Conservation (phyloP, 2,329 filamentous ascomycete genomes). For the Cercospora zeae-maydis region DNA sequence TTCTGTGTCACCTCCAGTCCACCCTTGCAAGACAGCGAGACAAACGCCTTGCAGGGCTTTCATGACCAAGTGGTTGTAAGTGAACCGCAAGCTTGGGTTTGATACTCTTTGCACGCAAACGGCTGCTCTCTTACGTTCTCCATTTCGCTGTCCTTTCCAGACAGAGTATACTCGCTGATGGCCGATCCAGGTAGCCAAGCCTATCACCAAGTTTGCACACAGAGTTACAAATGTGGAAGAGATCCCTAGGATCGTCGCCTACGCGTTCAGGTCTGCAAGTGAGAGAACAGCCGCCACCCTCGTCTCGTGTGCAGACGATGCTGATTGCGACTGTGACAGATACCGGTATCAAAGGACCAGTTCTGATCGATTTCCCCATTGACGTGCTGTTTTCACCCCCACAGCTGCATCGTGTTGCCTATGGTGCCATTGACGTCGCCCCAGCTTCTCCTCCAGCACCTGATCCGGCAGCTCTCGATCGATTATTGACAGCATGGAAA, state of each 20-base stretch:
- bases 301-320: not conserved
- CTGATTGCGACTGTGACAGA: slow-evolving; percentile 18
- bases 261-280: slow-evolving; percentile 40
- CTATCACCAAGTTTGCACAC: slow-evolving; percentile 47
- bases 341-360: slow-evolving; percentile 42
- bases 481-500: slow-evolving; percentile 34
- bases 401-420: slow-evolving; percentile 38
- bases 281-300: not conserved
- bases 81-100: not conserved
- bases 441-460: slow-evolving; percentile 38
- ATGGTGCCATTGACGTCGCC: slow-evolving; percentile 41
- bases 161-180: not conserved
- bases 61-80: slow-evolving; percentile 46
- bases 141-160: not conserved
- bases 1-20: slow-evolving; percentile 47
- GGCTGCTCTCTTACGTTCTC: not conserved
- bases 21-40: slow-evolving; percentile 46
- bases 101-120: not conserved
- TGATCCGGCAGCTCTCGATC: slow-evolving; percentile 37
- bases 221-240: slow-evolving; percentile 45
- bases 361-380: slow-evolving; percentile 41
- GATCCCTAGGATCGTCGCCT: slow-evolving; percentile 44
- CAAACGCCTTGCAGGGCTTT: slow-evolving; percentile 47
- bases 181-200: slow-evolving; percentile 32
- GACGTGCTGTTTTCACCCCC: slow-evolving; percentile 45